Evolutionary conservation across 2,329 filamentous ascomycete species (phyloP).

Genomic region (Colletotrichum lindemuthianum): DNA sequence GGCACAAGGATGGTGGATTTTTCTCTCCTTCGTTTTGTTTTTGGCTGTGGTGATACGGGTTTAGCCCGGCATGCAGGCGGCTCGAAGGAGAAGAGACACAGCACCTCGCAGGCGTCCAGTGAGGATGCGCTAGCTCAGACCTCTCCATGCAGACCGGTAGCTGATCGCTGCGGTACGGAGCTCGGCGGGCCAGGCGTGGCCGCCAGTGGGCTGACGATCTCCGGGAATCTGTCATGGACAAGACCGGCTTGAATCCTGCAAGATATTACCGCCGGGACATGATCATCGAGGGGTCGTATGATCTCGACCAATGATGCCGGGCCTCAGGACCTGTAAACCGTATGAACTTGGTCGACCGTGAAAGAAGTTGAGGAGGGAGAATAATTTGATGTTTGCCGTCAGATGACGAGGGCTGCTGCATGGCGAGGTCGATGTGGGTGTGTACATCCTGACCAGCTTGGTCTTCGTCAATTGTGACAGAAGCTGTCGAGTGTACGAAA

Average conservation of each 20-base stretch:
- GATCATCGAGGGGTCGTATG: constrained; percentile 27
- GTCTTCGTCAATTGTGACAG: constrained; percentile 29
- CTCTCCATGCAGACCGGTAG: constrained; percentile 20
- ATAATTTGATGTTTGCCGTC: constrained; percentile 12
- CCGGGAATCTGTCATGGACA: constrained; percentile 17
- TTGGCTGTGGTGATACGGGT: constrained; percentile 29
- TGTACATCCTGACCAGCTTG: constrained; percentile 25
- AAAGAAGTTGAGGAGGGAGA: constrained; percentile 5
- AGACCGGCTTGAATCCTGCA: constrained; percentile 23
- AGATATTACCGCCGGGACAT: constrained; percentile 23
- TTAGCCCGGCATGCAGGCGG: constrained; percentile 33
- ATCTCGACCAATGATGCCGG: constrained; percentile 21
- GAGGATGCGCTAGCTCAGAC: constrained; percentile 8
- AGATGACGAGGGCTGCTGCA: constrained; percentile 31
- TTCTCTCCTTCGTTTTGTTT: neutral
- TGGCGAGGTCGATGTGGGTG: constrained; percentile 24
- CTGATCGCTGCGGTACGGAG: constrained; percentile 32
- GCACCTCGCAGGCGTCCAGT: constrained; percentile 14
- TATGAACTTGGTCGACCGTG: neutral
- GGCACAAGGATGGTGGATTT: constrained; percentile 18
- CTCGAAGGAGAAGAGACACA: constrained; percentile 31
- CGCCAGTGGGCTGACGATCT: constrained; percentile 27
- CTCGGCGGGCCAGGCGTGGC: constrained; percentile 17
- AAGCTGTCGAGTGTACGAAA: constrained; percentile 9
- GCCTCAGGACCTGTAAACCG: constrained; percentile 13